Base-by-base conservation (phyloP, 1,139 yeast species). In the Citeromyces hawaiiensis region DNA sequence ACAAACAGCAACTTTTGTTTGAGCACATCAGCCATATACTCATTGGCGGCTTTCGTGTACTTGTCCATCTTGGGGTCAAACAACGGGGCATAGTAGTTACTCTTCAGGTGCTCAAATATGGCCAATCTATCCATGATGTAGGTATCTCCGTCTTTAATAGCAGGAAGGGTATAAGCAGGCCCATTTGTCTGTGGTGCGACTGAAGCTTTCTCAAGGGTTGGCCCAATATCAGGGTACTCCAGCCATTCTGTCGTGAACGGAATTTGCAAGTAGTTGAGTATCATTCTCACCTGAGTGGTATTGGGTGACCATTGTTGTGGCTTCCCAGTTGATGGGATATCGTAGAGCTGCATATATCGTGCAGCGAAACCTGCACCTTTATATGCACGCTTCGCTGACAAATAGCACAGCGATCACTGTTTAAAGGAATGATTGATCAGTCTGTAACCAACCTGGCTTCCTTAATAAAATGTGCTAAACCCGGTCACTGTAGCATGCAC, bases 41-140 rank as follows among this genome's bases (percentile, higher is more conserved):
- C 27, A 23, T 9, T 23, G 4, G 9, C 4, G 4, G 27, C 27
- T 5, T 23, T 23, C 4, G 11, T 6, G 19, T 18, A 36, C 18
- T 15, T 21, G 17, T 18, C 32, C 19, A 3, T 3, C 10, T 36
- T 23, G 17, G 17, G 30, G 8, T 17, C 13, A 4, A 17, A 18
- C 19, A 36, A 21, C 4, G 23, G 29, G 7, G 32, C 4, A 17
- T 25, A 25, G 9, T 23, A 23, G 9, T 17, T 4, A 17, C 11
- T 23, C 14, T 25, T 21, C 29, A 36, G 19, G 17, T 18, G 29
- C 8, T 36, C 29, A n/a, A 36, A 31, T 29, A 36, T 36, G 3
- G 25, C 29, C 18, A 36, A 17, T 32, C 39, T 37, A n/a, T 36
- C 39, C 39, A 37, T 37, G 17, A 32, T 36, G 14, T 19, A 27